Evolutionary conservation across 805 yeast genomes (phyloP), one percentile per base, ranked within the genome.

Genomic region (Ogataea nonfermentans): DNA sequence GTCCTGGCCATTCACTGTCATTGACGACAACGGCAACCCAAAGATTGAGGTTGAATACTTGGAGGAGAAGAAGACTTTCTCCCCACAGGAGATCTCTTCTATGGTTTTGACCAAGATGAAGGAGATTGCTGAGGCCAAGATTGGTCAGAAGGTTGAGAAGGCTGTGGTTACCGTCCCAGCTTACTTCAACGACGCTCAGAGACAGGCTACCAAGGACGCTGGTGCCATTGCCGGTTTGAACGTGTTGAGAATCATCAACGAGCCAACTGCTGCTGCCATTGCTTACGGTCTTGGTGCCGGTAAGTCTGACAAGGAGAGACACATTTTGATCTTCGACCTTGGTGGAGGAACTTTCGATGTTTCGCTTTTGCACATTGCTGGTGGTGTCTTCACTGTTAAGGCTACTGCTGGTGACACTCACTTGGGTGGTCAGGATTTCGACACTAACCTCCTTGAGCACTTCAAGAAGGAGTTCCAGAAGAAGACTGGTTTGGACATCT

Each of bases 381-480:
- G 78, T 51, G 87, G 89, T 47, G 86, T 84, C 10, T 84, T 84
- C 58, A 90, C 84, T 62, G 93, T 84, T 14, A 70, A 84, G 52
- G 82, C 91, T 32, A 84, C 95, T 24, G 83, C 84, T 58, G 95
- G 95, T 52, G 83, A 84, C 61, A 83, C 91, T 14, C 91, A 83
- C 65, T 70, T 84, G 51, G 95, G 95, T 52, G 95, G 95, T 45
- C 91, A 84, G 62, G 95, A 84, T 65, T 82, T 84, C 59, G 95
- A 84, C 65, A 79, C 78, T 51, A 68, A 83, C 36, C 65, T 84
- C 65, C 96, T 90, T 54, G 88, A 77, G 77, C 91, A 81, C 78
- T 90, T 90, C 67, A 86, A 83, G 55, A 81, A 79, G 65, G 97
- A 91, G 74, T 91, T 90, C 84, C 90, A 91, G 88, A 82, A 96